These are phyloP conservation scores for Eucalyptus polybractea DNA, from an alignment of 345 rosid genomes.

Conservation along the genomic window DNA sequence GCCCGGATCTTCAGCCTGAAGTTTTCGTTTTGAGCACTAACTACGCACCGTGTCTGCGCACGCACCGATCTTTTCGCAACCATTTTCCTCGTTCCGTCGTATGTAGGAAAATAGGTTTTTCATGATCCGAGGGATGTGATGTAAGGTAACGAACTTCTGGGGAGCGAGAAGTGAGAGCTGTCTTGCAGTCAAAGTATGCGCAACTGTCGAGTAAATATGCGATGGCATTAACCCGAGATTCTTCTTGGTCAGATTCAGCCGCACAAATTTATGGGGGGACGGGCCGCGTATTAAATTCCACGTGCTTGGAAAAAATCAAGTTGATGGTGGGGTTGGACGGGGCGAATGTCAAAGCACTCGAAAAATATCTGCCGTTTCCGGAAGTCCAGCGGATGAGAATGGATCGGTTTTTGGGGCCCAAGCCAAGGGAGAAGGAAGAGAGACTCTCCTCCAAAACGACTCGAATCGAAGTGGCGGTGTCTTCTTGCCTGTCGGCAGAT, in stretches of 20 bases:
- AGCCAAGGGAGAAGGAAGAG: background rate
- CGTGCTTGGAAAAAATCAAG: background rate
- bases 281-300: background rate
- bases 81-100: background rate
- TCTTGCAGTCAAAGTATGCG: background rate
- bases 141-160: background rate
- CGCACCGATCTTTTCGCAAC: background rate
- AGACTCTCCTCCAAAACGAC: background rate
- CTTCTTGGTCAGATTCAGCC: background rate
- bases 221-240: background rate
- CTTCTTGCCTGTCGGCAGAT: background rate
- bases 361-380: background rate
- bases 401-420: background rate
- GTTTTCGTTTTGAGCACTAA: background rate
- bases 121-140: background rate
- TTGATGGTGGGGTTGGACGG: background rate
- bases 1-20: background rate
- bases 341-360: background rate
- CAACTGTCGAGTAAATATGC: background rate
- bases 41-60: background rate
- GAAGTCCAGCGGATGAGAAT: background rate
- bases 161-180: background rate
- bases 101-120: background rate
- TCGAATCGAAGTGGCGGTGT: background rate
- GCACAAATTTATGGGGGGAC: background rate